Conservation (phyloP, 148 eudicot genomes). For the Fagopyrum tataricum region DNA sequence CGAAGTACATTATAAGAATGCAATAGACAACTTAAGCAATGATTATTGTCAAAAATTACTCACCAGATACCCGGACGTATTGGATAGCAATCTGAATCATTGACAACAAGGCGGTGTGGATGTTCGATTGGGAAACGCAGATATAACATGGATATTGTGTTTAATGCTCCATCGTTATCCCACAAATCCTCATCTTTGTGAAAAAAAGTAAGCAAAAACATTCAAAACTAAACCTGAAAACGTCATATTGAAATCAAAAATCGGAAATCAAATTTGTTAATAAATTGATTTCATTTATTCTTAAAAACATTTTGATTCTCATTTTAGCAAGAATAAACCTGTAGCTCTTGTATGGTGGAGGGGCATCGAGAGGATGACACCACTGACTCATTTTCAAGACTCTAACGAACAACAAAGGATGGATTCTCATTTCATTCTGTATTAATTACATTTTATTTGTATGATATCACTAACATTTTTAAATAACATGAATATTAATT, state of each 20-base stretch:
- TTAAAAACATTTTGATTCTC: background rate
- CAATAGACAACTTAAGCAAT: background rate
- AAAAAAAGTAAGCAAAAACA: too few species aligned
- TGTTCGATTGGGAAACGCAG: constrained; percentile 81
- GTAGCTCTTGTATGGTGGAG: constrained; percentile 86
- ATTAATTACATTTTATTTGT: too few species aligned
- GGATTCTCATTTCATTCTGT: too few species aligned
- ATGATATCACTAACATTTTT: too few species aligned
- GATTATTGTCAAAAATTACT: constrained; percentile 9
- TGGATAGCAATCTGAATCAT: constrained; percentile 73
- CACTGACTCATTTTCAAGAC: constrained; percentile 91
- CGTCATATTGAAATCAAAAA: too few species aligned
- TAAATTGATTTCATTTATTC: background rate
- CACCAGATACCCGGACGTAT: constrained; percentile 90
- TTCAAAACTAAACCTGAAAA: too few species aligned
- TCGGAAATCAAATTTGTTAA: too few species aligned
- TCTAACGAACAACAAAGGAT: constrained; percentile 71
- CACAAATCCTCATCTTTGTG: constrained; percentile 95
- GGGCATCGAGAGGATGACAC: constrained; percentile 68
- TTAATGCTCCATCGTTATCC: constrained; percentile 96
- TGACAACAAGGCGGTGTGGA: constrained; percentile 48
- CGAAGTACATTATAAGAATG: background rate
- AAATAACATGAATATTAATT: too few species aligned
- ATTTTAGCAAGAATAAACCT: constrained; percentile 27
- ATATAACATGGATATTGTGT: constrained; percentile 86